Evolutionary conservation across 345 rosid genomes (phyloP), one percentile per base, ranked within the genome.

Genomic region (Euphorbia pulcherrima): DNA sequence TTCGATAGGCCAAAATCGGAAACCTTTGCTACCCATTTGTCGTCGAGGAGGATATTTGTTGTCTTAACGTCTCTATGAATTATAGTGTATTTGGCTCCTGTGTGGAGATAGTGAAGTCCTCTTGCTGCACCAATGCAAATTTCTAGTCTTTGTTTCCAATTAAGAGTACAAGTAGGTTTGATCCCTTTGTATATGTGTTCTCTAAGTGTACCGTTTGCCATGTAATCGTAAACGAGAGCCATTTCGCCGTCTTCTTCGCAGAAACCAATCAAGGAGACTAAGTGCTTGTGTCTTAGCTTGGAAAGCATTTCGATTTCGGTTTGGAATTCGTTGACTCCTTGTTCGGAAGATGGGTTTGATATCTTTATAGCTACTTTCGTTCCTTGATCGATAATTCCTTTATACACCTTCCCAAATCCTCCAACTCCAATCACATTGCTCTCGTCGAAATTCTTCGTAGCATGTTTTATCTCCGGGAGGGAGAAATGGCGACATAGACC

Each of bases 321-420:
- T 23, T 64, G 46, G 55, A 75, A 75, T 60, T 75, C 78, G 47
- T 75, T 37, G 18, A 75, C 78, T 69, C 78, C 78, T 52, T 75
- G 78, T 59, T 69, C 74, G 39, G 78, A 75, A 56, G 68, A 69
- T 17, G 78, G 78, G 60, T 75, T 75, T 50, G 78, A 75, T 75
- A 74, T 58, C 35, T 75, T 75, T 33, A 75, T 59, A 0, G 78
- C 78, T 18, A 75, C 78, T 60, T 69, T 39, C 52, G 58, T 75
- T 51, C 74, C 70, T 58, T 65, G 74, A 44, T 75, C 78, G n/a
- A 75, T 75, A 23, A 69, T 30, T 5, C 78, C 78, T 59, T 58
- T 75, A 62, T 69, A 75, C 20, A 75, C 78, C 66, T 75, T 75
- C n/a, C 78, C 78, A 54, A 75, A 75, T 65, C 78, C 78, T 64